Percentiles rank a stretch among this genome's conserved stretches.
These are phyloP conservation scores for Ophiostoma ips DNA, from an alignment of 2,329 filamentous ascomycete species.

Conservation along the genomic window DNA sequence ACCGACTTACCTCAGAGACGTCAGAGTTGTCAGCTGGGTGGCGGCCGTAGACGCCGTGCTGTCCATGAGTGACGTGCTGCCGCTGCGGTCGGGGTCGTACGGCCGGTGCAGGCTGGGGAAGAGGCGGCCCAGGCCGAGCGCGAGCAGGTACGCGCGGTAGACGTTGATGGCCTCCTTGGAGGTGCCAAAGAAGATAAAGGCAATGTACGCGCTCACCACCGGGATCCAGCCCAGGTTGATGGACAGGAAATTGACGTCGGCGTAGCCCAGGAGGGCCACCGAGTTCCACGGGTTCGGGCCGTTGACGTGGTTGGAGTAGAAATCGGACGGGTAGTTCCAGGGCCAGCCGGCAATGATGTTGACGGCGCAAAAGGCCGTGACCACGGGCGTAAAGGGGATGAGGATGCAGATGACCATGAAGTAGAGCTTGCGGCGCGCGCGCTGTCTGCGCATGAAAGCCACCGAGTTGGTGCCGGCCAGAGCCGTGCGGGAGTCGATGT, in stretches of 20 bases:
- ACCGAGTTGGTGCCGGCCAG: slow-evolving; percentile 24
- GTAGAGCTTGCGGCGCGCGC: slow-evolving; percentile 39
- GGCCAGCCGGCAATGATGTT: slow-evolving; percentile 25
- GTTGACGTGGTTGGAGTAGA: slow-evolving; percentile 26
- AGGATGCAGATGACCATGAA: slow-evolving; percentile 39
- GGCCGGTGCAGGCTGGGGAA: slow-evolving; percentile 28
- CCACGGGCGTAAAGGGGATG: slow-evolving; percentile 35
- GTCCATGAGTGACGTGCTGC: neutral
- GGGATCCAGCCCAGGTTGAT: slow-evolving; percentile 36
- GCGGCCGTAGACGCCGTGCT: neutral
- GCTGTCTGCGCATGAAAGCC: slow-evolving; percentile 29
- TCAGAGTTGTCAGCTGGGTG: neutral
- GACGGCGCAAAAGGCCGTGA: slow-evolving; percentile 25
- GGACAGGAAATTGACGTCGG: slow-evolving; percentile 23
- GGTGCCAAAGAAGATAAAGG: slow-evolving; percentile 42
- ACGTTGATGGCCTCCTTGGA: slow-evolving; percentile 38
- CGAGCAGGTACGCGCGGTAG: slow-evolving; percentile 29
- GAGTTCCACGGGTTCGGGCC: slow-evolving; percentile 29
- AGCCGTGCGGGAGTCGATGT: slow-evolving; percentile 26
- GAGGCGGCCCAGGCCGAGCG: slow-evolving; percentile 27
- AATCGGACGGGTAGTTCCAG: slow-evolving; percentile 26
- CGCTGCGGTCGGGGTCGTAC: slow-evolving; percentile 16
- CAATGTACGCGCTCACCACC: slow-evolving; percentile 31
- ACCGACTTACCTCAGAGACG: neutral
- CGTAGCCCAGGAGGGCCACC: slow-evolving; percentile 31